phyloP scores from a whole-genome alignment of 805 yeast species.

The Barnettozyma sucrosica region DNA sequence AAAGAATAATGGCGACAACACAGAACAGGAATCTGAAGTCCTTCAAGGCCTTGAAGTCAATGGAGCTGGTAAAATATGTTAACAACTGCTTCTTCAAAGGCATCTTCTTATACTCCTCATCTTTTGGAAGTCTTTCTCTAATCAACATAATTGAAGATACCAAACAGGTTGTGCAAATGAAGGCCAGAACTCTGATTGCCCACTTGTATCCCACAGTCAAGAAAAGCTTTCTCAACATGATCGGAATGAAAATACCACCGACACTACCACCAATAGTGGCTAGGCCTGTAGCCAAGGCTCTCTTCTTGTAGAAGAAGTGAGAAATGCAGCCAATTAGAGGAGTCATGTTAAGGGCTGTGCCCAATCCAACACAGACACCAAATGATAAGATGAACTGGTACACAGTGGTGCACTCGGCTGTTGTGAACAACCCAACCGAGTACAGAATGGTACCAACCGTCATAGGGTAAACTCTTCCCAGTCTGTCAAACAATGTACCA shows the following conservation, averaged over 20 bases:
- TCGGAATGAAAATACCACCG: slow-evolving; percentile 55
- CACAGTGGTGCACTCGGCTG: slow-evolving; percentile 45
- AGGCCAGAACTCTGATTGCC: slow-evolving; percentile 52
- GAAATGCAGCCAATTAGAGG: slow-evolving; percentile 58
- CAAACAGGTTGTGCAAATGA: slow-evolving; percentile 39
- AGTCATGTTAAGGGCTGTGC: slow-evolving; percentile 54
- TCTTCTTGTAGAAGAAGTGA: slow-evolving; percentile 56
- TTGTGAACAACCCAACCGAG: slow-evolving; percentile 48
- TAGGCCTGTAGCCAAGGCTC: slow-evolving; percentile 52
- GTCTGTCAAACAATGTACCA: slow-evolving; percentile 58
- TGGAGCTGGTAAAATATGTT: slow-evolving; percentile 17
- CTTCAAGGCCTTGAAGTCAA: slow-evolving; percentile 35
- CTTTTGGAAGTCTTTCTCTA: slow-evolving; percentile 39
- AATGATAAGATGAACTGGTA: slow-evolving; percentile 61
- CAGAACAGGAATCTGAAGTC: slow-evolving; percentile 40
- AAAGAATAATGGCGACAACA: slow-evolving; percentile 36
- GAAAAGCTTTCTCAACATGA: slow-evolving; percentile 46
- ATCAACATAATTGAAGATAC: slow-evolving; percentile 31
- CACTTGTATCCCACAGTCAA: slow-evolving; percentile 48
- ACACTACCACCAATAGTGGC: slow-evolving; percentile 51
- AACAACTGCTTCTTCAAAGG: slow-evolving; percentile 23
- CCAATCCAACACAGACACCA: slow-evolving; percentile 51
- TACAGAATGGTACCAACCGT: slow-evolving; percentile 39
- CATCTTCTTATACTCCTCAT: slow-evolving; percentile 22
- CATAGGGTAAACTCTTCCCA: slow-evolving; percentile 47